phyloP scores from a whole-genome alignment of 2,329 filamentous ascomycete genomes.

The Chrysosporium queenslandicum region DNA sequence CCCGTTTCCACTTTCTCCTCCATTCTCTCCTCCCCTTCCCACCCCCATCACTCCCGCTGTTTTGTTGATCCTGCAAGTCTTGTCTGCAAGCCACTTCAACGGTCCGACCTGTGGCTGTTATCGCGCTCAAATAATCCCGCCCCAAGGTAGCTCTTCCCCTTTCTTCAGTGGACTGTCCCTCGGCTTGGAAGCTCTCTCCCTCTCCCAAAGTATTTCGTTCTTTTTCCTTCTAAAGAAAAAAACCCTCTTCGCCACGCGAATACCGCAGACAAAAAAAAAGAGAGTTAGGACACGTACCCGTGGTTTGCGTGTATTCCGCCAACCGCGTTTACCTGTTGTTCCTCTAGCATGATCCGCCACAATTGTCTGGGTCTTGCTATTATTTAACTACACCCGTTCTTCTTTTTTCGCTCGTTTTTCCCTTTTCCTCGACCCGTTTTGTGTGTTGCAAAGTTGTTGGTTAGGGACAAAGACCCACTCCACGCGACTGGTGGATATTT shows the following conservation, averaged over 20 bases:
- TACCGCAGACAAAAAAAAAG: not conserved
- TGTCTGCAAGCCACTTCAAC: constrained; percentile 7
- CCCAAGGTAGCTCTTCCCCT: too few species aligned
- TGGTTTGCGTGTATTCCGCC: not conserved
- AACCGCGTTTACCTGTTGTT: not conserved
- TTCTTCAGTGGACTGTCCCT: too few species aligned
- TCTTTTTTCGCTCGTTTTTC: not conserved
- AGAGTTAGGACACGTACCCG: constrained; percentile 5
- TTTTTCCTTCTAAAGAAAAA: not conserved
- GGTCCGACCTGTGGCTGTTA: constrained; percentile 3
- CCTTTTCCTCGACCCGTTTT: not conserved
- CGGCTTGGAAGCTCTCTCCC: too few species aligned
- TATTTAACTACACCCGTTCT: not conserved
- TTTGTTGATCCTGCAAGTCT: constrained; percentile 8
- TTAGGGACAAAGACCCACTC: constrained; percentile 9
- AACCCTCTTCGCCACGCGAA: constrained; percentile 9
- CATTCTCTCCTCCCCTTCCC: not conserved
- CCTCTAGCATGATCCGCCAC: not conserved
- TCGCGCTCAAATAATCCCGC: too few species aligned
- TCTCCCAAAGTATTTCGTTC: not conserved
- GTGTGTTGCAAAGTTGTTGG: not conserved
- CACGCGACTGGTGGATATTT: constrained; percentile 14
- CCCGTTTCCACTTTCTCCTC: not conserved
- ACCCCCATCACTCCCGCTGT: not conserved
- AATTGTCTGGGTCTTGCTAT: not conserved